phyloP scores from a whole-genome alignment of 345 rosid species.

The Ailanthus altissimus region DNA sequence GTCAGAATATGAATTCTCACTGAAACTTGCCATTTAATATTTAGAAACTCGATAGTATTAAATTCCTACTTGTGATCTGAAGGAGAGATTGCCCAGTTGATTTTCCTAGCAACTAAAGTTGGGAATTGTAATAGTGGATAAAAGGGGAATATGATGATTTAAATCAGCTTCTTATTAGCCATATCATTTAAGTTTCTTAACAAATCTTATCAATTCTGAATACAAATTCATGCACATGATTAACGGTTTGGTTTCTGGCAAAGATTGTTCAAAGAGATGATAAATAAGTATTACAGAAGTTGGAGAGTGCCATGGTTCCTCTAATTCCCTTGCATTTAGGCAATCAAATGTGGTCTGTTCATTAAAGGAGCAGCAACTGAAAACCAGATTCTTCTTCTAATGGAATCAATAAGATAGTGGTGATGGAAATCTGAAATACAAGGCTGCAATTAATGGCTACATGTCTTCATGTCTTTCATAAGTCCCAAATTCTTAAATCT shows the following conservation, averaged over 20 bases:
- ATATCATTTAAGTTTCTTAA: background rate
- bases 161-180: background rate
- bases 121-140: background rate
- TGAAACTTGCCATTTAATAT: background rate
- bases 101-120: background rate
- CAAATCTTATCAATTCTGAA: background rate
- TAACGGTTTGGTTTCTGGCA: no score
- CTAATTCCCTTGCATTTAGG: background rate
- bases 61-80: background rate
- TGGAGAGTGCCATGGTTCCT: background rate
- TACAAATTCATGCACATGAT: no score
- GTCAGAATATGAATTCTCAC: background rate
- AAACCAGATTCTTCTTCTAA: background rate
- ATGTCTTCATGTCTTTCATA: background rate
- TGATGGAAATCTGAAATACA: constrained; percentile 1
- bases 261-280: constrained; percentile 8
- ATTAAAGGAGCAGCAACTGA: background rate
- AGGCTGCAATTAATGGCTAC: background rate
- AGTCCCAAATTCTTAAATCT: background rate
- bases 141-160: background rate
- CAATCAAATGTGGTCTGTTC: background rate
- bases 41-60: background rate
- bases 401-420: background rate
- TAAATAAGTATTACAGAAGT: background rate
- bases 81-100: background rate